phyloP scores from a whole-genome alignment of 116 monocot species.

The Zostera marina region DNA sequence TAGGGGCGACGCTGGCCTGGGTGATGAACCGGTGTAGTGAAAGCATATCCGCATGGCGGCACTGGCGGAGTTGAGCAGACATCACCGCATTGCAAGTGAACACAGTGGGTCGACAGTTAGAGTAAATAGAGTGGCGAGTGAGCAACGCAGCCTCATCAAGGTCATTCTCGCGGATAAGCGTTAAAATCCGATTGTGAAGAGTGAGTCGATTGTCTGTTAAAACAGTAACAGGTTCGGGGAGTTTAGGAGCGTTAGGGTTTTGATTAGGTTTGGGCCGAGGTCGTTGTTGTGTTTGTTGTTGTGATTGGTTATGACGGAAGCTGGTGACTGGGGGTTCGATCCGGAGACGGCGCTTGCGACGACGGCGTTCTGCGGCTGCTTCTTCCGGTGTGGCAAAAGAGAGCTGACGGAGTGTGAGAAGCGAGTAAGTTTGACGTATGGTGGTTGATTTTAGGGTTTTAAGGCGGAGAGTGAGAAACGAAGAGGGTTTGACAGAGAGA shows the following conservation, averaged over 20 bases:
- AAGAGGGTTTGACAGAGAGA: conserved; percentile 19
- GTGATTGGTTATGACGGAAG: conserved; percentile 30
- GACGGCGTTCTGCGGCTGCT: conserved; percentile 85
- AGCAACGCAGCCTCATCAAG: conserved; percentile 88
- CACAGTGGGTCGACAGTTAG: conserved; percentile 89
- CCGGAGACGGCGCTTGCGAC: conserved; percentile 81
- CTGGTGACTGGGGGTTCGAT: conserved; percentile 73
- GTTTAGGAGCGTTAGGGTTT: conserved; percentile 71
- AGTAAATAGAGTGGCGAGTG: conserved; percentile 95
- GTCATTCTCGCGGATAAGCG: conserved; percentile 63
- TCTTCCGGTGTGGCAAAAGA: conserved; percentile 85
- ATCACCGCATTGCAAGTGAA: conserved; percentile 92
- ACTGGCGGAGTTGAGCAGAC: conserved; percentile 61
- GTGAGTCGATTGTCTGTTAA: conserved; percentile 61
- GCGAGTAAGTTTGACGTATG: conserved; percentile 5
- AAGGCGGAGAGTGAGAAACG: conserved; percentile 10
- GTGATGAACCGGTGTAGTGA: conserved; percentile 84
- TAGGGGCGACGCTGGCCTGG: conserved; percentile 81
- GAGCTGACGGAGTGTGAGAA: conserved; percentile 27
- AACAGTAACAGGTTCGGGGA: conserved; percentile 54
- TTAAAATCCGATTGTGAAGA: conserved; percentile 79
- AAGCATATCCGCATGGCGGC: conserved; percentile 70
- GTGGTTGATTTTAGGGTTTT: conserved; percentile 13
- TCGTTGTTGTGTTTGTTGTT: conserved; percentile 13
- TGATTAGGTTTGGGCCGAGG: conserved; percentile 4